Evolutionary conservation across 495 filamentous ascomycete genomes (phyloP).

Genomic region (Hyphodiscus hymeniophilus): DNA sequence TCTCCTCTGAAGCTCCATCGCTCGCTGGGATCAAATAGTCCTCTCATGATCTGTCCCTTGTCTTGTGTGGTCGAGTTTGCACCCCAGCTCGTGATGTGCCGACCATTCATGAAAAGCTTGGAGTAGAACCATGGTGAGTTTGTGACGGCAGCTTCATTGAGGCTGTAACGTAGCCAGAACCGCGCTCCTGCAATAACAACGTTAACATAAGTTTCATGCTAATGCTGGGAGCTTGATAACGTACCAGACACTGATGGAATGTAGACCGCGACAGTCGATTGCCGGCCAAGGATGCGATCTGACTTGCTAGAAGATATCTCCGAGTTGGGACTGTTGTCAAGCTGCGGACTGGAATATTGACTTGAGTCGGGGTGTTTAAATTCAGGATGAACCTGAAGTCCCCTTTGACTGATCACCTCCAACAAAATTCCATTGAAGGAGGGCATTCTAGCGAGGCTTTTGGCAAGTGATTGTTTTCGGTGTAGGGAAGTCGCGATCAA

Average conservation of each 20-base stretch:
- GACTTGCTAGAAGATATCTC: conserved; percentile 13
- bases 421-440: conserved; percentile 38
- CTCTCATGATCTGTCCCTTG: conserved; percentile 31
- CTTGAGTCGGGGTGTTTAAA: conserved; percentile 41
- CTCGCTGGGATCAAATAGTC: conserved; percentile 33
- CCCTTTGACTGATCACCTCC: conserved; percentile 16
- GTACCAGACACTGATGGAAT: conserved; percentile 40
- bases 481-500: background rate
- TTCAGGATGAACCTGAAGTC: conserved; percentile 26
- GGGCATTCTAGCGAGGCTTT: conserved; percentile 31
- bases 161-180: conserved; percentile 36
- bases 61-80: conserved; percentile 25
- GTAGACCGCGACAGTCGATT: conserved; percentile 34
- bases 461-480: background rate
- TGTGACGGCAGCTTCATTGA: conserved; percentile 27
- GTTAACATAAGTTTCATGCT: conserved; percentile 11
- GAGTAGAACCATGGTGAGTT: conserved; percentile 36
- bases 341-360: background rate
- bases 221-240: conserved; percentile 1
- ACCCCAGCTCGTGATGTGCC: conserved; percentile 38
- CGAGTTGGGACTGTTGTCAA: background rate
- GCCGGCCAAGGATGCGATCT: conserved; percentile 12
- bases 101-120: conserved; percentile 42
- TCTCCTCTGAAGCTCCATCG: conserved; percentile 17
- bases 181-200: conserved; percentile 30